These are phyloP conservation scores for Lachnellula occidentalis DNA, from an alignment of 2,329 filamentous ascomycete species.

Conservation along the genomic window DNA sequence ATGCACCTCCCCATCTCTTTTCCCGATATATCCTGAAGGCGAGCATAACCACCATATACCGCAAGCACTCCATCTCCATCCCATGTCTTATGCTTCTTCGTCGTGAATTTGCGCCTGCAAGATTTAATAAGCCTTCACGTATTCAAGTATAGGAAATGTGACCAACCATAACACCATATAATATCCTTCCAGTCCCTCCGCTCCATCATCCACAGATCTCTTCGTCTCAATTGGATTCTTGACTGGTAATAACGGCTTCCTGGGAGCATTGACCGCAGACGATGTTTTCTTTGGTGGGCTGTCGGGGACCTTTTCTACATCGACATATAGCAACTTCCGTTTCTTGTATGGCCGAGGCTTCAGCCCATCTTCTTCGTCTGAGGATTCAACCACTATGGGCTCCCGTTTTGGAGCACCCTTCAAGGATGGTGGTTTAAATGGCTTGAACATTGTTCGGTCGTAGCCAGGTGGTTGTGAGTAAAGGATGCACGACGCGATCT, in stretches of 20 bases:
- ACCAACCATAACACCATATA: constrained; percentile 31
- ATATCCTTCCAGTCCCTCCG: constrained; percentile 24
- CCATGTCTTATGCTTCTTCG: constrained; percentile 74
- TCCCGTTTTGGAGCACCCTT: constrained; percentile 16
- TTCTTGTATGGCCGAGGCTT: constrained; percentile 24
- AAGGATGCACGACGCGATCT: neutral
- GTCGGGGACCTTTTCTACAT: constrained; percentile 19
- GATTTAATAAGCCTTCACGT: constrained; percentile 3
- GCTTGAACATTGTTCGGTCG: constrained; percentile 28
- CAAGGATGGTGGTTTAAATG: constrained; percentile 29
- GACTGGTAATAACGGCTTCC: constrained; percentile 28
- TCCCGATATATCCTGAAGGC: constrained; percentile 57
- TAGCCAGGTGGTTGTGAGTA: neutral
- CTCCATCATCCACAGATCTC: neutral
- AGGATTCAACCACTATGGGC: constrained; percentile 12
- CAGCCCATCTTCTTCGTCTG: constrained; percentile 16
- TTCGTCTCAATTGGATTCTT: constrained; percentile 22
- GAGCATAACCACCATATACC: constrained; percentile 50
- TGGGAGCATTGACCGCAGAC: constrained; percentile 21
- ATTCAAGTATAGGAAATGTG: neutral
- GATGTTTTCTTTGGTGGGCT: constrained; percentile 15
- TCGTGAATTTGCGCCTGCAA: constrained; percentile 59
- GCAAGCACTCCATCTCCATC: constrained; percentile 65
- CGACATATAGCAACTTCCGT: constrained; percentile 21
- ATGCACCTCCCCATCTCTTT: constrained; percentile 55